Conservation (phyloP, 345 rosid genomes). For the Eucalyptus fibrosa region DNA sequence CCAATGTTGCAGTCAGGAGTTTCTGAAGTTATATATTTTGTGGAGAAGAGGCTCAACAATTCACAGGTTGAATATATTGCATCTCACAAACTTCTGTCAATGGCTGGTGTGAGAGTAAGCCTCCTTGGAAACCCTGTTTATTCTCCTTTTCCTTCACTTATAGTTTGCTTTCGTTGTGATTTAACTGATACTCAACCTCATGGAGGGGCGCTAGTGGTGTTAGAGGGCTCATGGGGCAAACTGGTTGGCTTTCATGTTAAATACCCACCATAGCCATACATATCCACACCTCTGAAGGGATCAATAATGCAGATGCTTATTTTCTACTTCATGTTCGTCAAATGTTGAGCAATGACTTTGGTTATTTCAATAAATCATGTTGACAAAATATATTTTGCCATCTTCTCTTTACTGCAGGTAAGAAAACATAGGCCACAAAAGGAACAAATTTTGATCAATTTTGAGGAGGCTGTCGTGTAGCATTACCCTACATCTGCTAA, state of each 20-base stretch:
- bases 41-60: constrained; percentile 49
- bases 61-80: constrained; percentile 52
- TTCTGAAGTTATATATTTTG: constrained; percentile 66
- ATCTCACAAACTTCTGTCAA: constrained; percentile 67
- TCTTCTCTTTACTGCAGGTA: constrained; percentile 20
- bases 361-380: not conserved
- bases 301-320: not conserved
- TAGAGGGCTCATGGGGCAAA: not conserved
- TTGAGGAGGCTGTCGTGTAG: constrained; percentile 22
- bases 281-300: not conserved
- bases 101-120: constrained; percentile 86
- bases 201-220: not conserved
- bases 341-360: not conserved
- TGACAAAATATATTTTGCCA: not conserved
- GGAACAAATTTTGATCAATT: constrained; percentile 50
- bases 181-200: not conserved
- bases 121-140: not conserved
- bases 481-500: not conserved
- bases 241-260: not conserved
- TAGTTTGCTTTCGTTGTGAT: not conserved
- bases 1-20: constrained; percentile 66
- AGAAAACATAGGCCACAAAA: constrained; percentile 73
- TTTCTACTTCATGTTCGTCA: not conserved
- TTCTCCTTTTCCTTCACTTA: not conserved
- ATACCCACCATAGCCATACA: not conserved